phyloP scores from a whole-genome alignment of 1,139 yeast species.

The Sugiyamaella neomexicana region DNA sequence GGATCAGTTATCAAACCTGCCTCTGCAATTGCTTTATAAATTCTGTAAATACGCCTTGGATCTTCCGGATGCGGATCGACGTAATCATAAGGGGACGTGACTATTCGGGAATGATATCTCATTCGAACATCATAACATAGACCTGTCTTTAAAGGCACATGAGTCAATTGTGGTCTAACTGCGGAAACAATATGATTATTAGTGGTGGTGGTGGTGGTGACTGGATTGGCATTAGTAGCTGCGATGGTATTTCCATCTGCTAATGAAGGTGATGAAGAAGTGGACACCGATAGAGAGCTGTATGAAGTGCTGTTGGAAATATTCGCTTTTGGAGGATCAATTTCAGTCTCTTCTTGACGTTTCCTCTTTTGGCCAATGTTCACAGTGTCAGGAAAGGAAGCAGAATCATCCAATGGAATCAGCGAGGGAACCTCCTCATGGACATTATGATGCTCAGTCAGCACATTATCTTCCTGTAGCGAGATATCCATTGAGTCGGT shows the following conservation, averaged over 20 bases:
- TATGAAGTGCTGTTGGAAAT: not conserved
- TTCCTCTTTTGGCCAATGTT: conserved; percentile 18
- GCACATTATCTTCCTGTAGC: not conserved
- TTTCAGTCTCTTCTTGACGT: conserved; percentile 15
- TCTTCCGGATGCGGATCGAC: conserved; percentile 99
- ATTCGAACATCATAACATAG: conserved; percentile 93
- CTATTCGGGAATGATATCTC: conserved; percentile 95
- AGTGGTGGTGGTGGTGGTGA: conserved; percentile 3
- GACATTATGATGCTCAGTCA: not conserved
- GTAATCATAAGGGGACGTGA: conserved; percentile 87
- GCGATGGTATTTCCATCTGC: not conserved
- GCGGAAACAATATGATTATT: conserved; percentile 13
- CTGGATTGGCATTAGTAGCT: not conserved
- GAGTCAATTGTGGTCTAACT: conserved; percentile 53
- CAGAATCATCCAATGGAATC: conserved; percentile 13
- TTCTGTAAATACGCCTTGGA: conserved; percentile 91
- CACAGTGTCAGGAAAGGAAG: conserved; percentile 1
- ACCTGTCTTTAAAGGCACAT: conserved; percentile 83
- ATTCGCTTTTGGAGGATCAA: not conserved
- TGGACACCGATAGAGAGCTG: not conserved
- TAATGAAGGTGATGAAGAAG: conserved; percentile 11
- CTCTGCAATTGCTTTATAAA: conserved; percentile 90
- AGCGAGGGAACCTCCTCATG: conserved; percentile 2
- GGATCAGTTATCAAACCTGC: conserved; percentile 87
- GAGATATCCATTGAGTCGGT: conserved; percentile 13